Conservation (phyloP, 768 basidiomycete species). For the Amanita thiersii region DNA sequence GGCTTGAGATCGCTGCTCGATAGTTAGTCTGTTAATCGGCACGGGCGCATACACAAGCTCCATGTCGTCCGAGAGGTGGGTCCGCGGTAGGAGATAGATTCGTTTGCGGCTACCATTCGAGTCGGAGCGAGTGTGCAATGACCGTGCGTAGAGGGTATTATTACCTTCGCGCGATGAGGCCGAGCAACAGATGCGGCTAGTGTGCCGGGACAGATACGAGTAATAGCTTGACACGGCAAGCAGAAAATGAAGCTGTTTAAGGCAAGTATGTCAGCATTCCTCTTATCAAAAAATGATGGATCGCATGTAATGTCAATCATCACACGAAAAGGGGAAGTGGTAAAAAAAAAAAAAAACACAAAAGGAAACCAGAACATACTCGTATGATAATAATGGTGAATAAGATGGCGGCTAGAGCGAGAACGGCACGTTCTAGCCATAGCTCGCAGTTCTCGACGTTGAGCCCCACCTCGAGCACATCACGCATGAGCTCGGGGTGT, state of each 20-base stretch:
- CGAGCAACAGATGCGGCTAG: constrained; percentile 14
- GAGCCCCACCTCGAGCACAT: constrained; percentile 62
- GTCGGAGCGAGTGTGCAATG: constrained; percentile 13
- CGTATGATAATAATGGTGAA: constrained; percentile 56
- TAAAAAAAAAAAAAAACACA: constrained; percentile 4
- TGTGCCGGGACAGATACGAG: constrained; percentile 40
- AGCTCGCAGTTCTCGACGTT: constrained; percentile 76
- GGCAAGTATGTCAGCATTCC: not conserved
- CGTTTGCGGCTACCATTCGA: constrained; percentile 28
- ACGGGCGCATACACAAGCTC: constrained; percentile 68
- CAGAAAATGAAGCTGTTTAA: constrained; percentile 62
- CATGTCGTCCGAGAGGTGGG: constrained; percentile 15
- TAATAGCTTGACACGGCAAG: constrained; percentile 65
- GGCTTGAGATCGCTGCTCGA: constrained; percentile 41
- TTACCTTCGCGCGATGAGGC: not conserved
- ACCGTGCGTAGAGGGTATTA: not conserved
- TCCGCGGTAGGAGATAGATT: constrained; percentile 51
- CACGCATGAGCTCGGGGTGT: constrained; percentile 68
- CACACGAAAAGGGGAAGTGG: not conserved
- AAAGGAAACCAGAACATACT: constrained; percentile 31
- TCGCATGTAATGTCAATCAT: constrained; percentile 1
- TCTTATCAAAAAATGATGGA: constrained; percentile 1
- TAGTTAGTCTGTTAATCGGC: constrained; percentile 44
- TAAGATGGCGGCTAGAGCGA: constrained; percentile 51
- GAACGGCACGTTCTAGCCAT: constrained; percentile 62